Base-by-base conservation (phyloP, 169 alveolate species). In the Babesia bovis region DNA sequence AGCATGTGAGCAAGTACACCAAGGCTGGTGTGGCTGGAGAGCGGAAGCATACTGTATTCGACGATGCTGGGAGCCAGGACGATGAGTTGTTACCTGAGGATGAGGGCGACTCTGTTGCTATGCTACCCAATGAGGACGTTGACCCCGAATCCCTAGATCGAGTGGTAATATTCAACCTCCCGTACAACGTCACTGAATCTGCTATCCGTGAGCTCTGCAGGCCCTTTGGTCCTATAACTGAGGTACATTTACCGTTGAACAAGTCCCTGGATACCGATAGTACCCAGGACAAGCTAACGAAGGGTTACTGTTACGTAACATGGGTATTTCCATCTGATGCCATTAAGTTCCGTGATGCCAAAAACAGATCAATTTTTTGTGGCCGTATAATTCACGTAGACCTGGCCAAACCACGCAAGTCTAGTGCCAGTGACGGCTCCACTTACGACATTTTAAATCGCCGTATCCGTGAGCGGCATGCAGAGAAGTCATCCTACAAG, bases 101-200 rank as follows among this genome's bases (percentile, higher is more conserved):
- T 2, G 63, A 59, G 50, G 30, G 13, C 30, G 19, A 4, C 40
- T 6, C 23, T n/a, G 28, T 23, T 1, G 9, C 13, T 4, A 21
- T 26, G 1, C 61, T 44, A n/a, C 19, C 35, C 13, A 60, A 63
- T 30, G 55, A 30, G 36, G 85, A 72, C 17, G 67, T 38, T 51
- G 79, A 66, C 55, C 83, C 84, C 10, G 74, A 28, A 32, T 85
- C 56, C 45, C 66, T 85, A 49, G 88, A 87, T 35, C 86, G 97
- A 65, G 77, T 94, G 45, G 74, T 94, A 59, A 49, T 94, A 35
- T 82, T 91, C 84, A 95, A 95, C 77, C 87, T 95, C 25, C 96
- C 98, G 17, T 94, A 91, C 89, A 81, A 81, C 36, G 89, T 93
- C 40, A 90, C 95, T 38, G 97, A 94, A 58, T 96, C 90, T 30